Percentiles rank a stretch among this genome's conserved stretches.
Conservation (phyloP, 495 filamentous ascomycete species). For the Hyaloscypha variabilis region DNA sequence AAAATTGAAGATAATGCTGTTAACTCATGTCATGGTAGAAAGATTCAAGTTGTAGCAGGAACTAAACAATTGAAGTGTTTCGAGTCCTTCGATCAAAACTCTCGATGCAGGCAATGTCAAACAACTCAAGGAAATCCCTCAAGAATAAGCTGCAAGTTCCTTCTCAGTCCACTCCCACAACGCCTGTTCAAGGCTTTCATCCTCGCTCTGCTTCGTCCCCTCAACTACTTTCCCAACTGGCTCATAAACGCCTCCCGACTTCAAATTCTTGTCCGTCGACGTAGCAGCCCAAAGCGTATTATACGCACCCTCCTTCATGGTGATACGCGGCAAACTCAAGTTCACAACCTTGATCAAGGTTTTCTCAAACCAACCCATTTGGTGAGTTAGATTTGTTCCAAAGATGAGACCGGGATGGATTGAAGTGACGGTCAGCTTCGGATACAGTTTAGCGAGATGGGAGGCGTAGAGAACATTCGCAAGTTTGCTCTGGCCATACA, state of each 20-base stretch:
- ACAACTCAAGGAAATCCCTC: too few species aligned
- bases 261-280: slow-evolving; percentile 28
- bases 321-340: background rate
- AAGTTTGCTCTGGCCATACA: slow-evolving; percentile 69
- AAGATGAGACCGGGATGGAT: slow-evolving; percentile 67
- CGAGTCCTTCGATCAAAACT: too few species aligned
- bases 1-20: too few species aligned
- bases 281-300: slow-evolving; percentile 62
- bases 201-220: slow-evolving; percentile 11
- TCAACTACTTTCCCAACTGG: slow-evolving; percentile 40
- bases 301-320: slow-evolving; percentile 45
- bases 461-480: slow-evolving; percentile 66
- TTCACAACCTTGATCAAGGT: slow-evolving; percentile 33
- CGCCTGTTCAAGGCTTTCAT: slow-evolving; percentile 49
- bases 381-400: background rate
- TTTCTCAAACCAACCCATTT: background rate
- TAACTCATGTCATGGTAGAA: too few species aligned
- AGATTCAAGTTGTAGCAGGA: too few species aligned
- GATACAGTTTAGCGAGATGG: slow-evolving; percentile 60
- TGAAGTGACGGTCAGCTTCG: slow-evolving; percentile 54
- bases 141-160: too few species aligned
- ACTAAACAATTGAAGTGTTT: too few species aligned
- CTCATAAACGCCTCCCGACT: slow-evolving; percentile 51
- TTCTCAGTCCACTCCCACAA: slow-evolving; percentile 68
- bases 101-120: too few species aligned